Base-by-base conservation (phyloP, 169 alveolate genomes). In the Toxoplasma gondii region DNA sequence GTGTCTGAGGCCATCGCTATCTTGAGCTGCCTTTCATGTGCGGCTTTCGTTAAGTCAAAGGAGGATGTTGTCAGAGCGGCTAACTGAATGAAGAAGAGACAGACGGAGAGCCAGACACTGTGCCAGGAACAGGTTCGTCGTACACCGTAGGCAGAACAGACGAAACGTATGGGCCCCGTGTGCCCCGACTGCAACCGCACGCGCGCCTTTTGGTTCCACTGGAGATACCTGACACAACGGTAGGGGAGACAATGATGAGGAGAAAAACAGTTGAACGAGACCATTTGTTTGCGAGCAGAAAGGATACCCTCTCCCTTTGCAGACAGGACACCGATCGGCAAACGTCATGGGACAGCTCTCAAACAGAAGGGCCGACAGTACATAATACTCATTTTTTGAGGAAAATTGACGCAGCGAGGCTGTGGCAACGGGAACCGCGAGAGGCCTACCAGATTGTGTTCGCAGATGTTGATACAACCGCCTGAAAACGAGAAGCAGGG, bases 141-240 rank as follows among this genome's bases (percentile, higher is more conserved):
- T 43, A 74, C 95, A 90, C 69, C 93, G 70, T 93, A 43, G 82
- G 95, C 69, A 44, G 80, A 67, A 41, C 93, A 91, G 38, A 93
- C 64, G 19, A 84, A 84, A 36, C 91, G 64, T 38, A 93, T 87
- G 82, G 86, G 58, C 27, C 34, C 83, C 16, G 67, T 87, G 91
- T 93, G 95, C 38, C 95, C 82, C 45, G 95, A 84, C 41, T 93
- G 93, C 45, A 93, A 81, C 49, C 95, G 95, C 69, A 93, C 95
- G 84, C 86, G 88, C n/a, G 95, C 92, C 24, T 83, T 64, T 88
- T 93, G 95, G 45, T 93, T 88, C 95, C 95, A 93, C 69, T 93
- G 95, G 24, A 93, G 90, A 38, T 86, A 93, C 95, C 95, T 93
- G 88, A 31, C 39, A 49, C 49, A 24, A 31, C 90, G 41, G 69